A percentile compares a stretch with the other conserved stretches of the same genome.
Conservation (phyloP, 305 asterid species). For the Solanum chacoense region DNA sequence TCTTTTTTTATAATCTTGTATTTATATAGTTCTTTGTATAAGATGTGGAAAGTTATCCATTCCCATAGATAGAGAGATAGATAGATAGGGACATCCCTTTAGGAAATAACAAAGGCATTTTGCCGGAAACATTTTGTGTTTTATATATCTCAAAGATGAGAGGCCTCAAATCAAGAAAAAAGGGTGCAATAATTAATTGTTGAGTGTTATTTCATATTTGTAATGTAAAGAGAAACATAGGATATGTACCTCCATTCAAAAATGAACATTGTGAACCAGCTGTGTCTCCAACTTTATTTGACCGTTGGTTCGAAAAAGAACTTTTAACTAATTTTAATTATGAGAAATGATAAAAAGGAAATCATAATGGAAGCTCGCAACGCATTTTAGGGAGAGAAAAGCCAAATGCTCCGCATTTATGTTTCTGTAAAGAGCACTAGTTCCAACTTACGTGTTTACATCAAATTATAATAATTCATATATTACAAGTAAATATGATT, state of each 20-base stretch:
- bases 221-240: neutral
- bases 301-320: neutral
- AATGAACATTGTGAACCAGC: neutral
- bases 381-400: neutral
- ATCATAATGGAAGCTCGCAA: neutral
- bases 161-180: neutral
- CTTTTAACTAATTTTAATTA: neutral
- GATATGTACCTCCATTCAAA: neutral
- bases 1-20: constrained; percentile 23
- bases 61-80: constrained; percentile 15
- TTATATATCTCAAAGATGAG: neutral
- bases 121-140: neutral
- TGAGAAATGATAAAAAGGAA: neutral
- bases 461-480: neutral
- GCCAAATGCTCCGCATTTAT: neutral
- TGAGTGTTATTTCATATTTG: neutral
- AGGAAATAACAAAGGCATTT: neutral
- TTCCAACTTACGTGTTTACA: neutral
- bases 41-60: constrained; percentile 13
- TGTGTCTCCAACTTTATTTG: neutral
- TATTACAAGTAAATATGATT: neutral
- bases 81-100: constrained; percentile 12
- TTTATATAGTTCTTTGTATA: constrained; percentile 29
- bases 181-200: neutral
- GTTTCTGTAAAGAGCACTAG: neutral